Conservation (phyloP, 371 early-diverging fungal genomes). For the Mortierella sp. region DNA sequence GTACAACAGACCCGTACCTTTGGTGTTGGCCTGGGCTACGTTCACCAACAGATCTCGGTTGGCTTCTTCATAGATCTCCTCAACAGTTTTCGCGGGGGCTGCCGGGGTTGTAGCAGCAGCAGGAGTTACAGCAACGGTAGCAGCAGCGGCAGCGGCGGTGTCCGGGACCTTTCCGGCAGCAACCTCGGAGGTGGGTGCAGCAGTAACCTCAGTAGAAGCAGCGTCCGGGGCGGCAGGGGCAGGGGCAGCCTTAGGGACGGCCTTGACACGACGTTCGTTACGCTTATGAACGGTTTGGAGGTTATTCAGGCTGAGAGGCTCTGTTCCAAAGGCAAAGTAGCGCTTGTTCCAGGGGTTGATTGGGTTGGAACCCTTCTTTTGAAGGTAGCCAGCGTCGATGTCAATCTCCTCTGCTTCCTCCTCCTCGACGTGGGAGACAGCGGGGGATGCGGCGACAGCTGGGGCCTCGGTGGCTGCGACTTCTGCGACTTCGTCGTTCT, state of each 20-base stretch:
- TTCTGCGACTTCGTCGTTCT: conserved; percentile 28
- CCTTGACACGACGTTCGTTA: conserved; percentile 56
- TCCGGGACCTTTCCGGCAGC: conserved; percentile 52
- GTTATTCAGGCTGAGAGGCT: conserved; percentile 47
- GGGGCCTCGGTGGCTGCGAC: conserved; percentile 29
- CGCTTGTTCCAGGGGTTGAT: conserved; percentile 63
- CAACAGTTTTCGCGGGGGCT: conserved; percentile 24
- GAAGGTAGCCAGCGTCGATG: conserved; percentile 55
- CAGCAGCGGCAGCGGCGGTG: conserved; percentile 1
- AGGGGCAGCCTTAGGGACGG: conserved; percentile 22
- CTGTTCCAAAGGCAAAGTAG: conserved; percentile 57
- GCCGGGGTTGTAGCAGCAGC: no score
- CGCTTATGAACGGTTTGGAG: conserved; percentile 60
- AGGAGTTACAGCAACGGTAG: conserved; percentile 8
- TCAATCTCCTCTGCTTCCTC: conserved; percentile 49
- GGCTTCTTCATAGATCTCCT: conserved; percentile 57
- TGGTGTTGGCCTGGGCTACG: conserved; percentile 62
- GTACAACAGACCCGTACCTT: conserved; percentile 56
- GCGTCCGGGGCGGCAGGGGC: conserved; percentile 20
- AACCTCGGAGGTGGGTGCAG: conserved; percentile 19
- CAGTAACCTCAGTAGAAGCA: conserved; percentile 13
- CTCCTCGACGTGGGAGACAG: conserved; percentile 30
- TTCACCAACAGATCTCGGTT: conserved; percentile 58
- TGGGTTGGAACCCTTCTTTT: conserved; percentile 59
- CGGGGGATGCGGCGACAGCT: conserved; percentile 19